Evolutionary conservation across 75 land plant genomes (phyloP), one percentile per base, ranked within the genome.

Genomic region (Isoetes taiwanensis): DNA sequence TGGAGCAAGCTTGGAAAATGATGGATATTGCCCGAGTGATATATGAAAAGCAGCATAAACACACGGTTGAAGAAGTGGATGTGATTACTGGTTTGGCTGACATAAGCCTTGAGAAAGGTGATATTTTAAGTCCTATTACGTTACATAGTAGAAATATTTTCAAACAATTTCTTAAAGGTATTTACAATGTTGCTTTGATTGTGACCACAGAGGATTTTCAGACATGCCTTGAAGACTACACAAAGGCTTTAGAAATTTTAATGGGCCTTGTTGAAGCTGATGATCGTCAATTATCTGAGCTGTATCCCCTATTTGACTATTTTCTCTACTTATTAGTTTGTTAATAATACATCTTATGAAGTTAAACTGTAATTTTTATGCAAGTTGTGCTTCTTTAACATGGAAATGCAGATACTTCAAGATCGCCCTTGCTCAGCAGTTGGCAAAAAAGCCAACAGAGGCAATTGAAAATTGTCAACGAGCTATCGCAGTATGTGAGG

Each of bases 1-100:
- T 93, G 64, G 95, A 87, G 60, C 68, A 81, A 58, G 83, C 98
- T 28, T 93, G 88, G 85, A 89, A 85, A 61, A 78, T 85, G 90
- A 70, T 94, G 35, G 99, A 94, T 54, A 56, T 83, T 74, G 91
- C 99, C 2, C 78, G 99, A 43, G 96, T 84, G 37, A 89, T 94
- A 56, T 74, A 67, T 66, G 89, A 84, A 53, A 90, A 79, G 63
- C 66, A 72, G 30, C 58, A 56, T 14, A 40, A 55, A 2, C 68
- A 43, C 32, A 75, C 96, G 2, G 69, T 90, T 60, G 79, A 84
- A 64, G 80, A 77, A 57, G 96, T 90, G n/a, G 84, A 90, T 52
- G 78, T 89, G 39, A 74, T 82, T 42, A 72, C 82, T 68, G 79
- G 88, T 2, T 65, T 94, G 62, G 99, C 80, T 14, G 99, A 94